Conservation (phyloP, 129 eudicot species). For the Flaveria linearis region DNA sequence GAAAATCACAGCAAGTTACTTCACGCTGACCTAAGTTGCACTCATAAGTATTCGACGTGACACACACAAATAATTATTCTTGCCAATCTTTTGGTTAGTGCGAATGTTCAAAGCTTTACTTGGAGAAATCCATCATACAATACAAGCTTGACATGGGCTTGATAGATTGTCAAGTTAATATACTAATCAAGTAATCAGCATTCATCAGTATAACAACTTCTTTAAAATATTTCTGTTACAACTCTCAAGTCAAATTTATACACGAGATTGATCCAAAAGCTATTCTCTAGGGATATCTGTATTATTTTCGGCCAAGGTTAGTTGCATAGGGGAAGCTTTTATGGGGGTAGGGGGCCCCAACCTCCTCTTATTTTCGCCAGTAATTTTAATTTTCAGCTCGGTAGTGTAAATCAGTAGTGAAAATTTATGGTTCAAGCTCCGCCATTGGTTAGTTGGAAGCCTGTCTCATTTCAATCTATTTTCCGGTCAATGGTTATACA, state of each 20-base stretch:
- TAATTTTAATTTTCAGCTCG: too few species aligned
- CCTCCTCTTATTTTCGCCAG: too few species aligned
- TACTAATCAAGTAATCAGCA: not conserved
- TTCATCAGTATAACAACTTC: not conserved
- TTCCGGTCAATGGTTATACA: not conserved
- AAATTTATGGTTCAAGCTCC: too few species aligned
- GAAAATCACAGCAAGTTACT: too few species aligned
- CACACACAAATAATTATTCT: too few species aligned
- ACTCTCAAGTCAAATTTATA: not conserved
- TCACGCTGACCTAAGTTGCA: too few species aligned
- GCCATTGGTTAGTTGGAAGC: not conserved
- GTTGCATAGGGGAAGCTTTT: too few species aligned
- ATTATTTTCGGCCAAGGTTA: not conserved
- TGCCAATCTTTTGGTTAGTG: too few species aligned
- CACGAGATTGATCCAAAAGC: not conserved
- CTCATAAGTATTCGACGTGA: too few species aligned
- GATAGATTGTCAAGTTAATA: not conserved
- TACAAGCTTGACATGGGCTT: too few species aligned
- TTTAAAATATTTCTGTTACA: not conserved
- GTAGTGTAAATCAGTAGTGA: too few species aligned
- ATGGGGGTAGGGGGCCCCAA: too few species aligned
- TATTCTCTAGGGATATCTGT: not conserved
- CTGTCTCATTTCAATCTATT: not conserved
- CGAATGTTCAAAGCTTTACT: not conserved
- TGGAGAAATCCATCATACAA: not conserved